Evolutionary conservation across 495 filamentous ascomycete species (phyloP), one percentile per base, ranked within the genome.

Genomic region (Podospora fimiseda): DNA sequence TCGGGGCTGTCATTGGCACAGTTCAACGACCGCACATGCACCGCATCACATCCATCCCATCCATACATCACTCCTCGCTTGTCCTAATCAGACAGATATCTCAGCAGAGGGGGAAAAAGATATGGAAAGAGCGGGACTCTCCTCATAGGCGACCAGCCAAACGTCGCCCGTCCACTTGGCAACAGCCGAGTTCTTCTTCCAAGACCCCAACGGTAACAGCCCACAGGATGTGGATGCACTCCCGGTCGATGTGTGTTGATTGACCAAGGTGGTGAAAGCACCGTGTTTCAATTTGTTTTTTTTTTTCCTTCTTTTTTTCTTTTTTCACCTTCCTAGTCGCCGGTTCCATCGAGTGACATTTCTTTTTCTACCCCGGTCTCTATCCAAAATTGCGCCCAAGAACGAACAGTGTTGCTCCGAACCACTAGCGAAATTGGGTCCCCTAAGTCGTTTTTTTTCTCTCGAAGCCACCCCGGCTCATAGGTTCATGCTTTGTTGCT

Each of bases 371-470:
- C 52, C 57, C 60, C 39, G 48, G 57, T 50, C 47, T 40, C 48
- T 53, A 44, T 39, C 54, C 43, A 60, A 69, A 70, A 66, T 67
- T 69, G 59, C 53, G 33, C 46, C 57, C 60, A 39, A 48, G 21
- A 50, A 52, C 59, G 57, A 61, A 52, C 60, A 61, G 43, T 57
- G 52, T 41, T 57, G 48, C 59, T 51, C 58, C 61, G 56, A 63
- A 61, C 58, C 66, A 53, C 66, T 70, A 70, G 68, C 68, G 68
- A 70, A 53, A 70, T 70, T 70, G 68, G 61, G 59, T 49, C 60
- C 58, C 59, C 66, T 22, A 64, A 64, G 60, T 63, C 58, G 56
- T 56, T 64, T 58, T 59, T 33, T 64, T 53, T 63, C 57, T 64
- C 55, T 63, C 57, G 55, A 64, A 61, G 57, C 43, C 58, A 54